Conservation (phyloP, 2,329 filamentous ascomycete genomes). For the Hymenoscyphus linearis region DNA sequence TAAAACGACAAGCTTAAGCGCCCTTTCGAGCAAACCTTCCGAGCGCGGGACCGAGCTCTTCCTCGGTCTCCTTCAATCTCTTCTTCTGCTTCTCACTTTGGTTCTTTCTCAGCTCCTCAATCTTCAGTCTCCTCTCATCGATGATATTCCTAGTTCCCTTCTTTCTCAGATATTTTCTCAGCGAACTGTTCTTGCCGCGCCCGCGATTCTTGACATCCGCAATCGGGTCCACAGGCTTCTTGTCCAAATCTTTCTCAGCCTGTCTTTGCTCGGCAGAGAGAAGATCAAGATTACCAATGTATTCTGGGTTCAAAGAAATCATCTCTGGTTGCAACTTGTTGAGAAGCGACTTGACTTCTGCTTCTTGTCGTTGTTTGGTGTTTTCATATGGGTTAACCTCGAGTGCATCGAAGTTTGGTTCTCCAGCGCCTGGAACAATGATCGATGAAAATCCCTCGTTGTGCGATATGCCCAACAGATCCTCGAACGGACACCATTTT, state of each 20-base stretch:
- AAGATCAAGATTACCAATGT: constrained; percentile 81
- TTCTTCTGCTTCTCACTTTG: constrained; percentile 64
- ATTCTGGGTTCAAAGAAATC: constrained; percentile 91
- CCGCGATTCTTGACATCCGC: constrained; percentile 70
- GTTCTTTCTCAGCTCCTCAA: constrained; percentile 73
- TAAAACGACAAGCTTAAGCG: constrained; percentile 10
- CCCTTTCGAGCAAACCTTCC: constrained; percentile 75
- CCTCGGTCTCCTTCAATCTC: constrained; percentile 60
- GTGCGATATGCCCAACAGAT: constrained; percentile 82
- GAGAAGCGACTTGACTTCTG: constrained; percentile 81
- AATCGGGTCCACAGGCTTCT: constrained; percentile 51
- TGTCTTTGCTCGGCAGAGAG: constrained; percentile 71
- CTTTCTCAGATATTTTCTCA: constrained; percentile 87
- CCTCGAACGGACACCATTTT: constrained; percentile 91
- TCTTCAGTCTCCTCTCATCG: constrained; percentile 85
- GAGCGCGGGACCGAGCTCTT: constrained; percentile 78
- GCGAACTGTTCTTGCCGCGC: constrained; percentile 80
- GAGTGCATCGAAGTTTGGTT: constrained; percentile 91
- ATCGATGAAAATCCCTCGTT: constrained; percentile 82
- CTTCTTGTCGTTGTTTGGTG: constrained; percentile 84
- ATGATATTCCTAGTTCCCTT: constrained; percentile 90
- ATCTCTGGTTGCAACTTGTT: constrained; percentile 96
- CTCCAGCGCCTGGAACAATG: constrained; percentile 89
- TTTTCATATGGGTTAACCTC: constrained; percentile 96
- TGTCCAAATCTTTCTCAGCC: constrained; percentile 75